Conservation (phyloP, 1,284 basidiomycete species). For the Ustanciosporium gigantosporum region DNA sequence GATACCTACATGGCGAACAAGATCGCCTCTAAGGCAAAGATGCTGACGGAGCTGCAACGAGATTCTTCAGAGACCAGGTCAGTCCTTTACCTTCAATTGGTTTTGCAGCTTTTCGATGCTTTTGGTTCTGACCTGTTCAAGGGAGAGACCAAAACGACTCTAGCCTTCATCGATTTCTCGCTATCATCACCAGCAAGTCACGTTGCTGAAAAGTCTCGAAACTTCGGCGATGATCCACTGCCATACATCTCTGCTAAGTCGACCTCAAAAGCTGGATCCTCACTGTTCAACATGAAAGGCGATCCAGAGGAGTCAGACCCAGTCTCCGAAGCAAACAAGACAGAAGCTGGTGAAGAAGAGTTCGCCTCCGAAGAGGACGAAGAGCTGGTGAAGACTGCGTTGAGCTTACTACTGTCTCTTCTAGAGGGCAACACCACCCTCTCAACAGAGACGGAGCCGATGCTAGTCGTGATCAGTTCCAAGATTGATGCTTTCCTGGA, state of each 20-base stretch:
- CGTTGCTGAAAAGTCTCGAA: neutral
- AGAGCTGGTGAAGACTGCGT: slow-evolving; percentile 46
- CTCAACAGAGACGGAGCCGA: slow-evolving; percentile 24
- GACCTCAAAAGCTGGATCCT: neutral
- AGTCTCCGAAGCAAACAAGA: neutral
- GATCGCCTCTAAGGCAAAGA: slow-evolving; percentile 2
- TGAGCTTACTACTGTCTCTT: slow-evolving; percentile 52
- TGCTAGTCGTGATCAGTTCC: slow-evolving; percentile 48
- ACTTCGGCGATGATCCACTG: slow-evolving; percentile 2
- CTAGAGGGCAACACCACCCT: slow-evolving; percentile 44
- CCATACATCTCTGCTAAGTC: slow-evolving; percentile 26
- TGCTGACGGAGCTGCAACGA: slow-evolving; percentile 1
- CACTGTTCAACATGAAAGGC: slow-evolving; percentile 18
- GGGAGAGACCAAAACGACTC: slow-evolving; percentile 38
- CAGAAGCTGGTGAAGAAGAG: neutral
- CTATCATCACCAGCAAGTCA: slow-evolving; percentile 10
- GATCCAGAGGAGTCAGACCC: neutral
- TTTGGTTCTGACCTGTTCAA: slow-evolving; percentile 49
- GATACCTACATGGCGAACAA: slow-evolving; percentile 40
- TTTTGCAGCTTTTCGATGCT: slow-evolving; percentile 51
- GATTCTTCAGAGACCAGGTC: slow-evolving; percentile 15
- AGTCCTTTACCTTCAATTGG: slow-evolving; percentile 47
- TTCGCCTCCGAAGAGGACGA: slow-evolving; percentile 14
- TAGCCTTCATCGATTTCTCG: slow-evolving; percentile 53
- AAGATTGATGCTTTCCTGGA: slow-evolving; percentile 42